Evolutionary conservation across 257 asterid genomes (phyloP).

Genomic region (Osmanthus fragrans): DNA sequence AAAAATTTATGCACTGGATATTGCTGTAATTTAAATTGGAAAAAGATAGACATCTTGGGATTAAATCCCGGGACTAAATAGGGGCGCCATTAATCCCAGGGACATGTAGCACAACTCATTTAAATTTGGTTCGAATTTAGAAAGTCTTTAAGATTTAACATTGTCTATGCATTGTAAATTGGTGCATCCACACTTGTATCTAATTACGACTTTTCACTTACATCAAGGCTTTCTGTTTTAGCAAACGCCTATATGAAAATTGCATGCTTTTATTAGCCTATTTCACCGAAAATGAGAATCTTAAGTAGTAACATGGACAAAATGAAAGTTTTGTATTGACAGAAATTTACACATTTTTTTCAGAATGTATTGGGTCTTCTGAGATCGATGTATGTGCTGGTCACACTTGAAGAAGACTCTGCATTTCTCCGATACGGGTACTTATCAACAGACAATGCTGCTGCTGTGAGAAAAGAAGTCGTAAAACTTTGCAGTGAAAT

Average conservation of each 20-base stretch:
- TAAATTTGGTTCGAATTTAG: neutral
- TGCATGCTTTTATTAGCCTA: neutral
- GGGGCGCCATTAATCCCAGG: too few species aligned
- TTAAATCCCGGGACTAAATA: too few species aligned
- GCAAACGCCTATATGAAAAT: neutral
- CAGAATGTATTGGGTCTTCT: slow-evolving; percentile 70
- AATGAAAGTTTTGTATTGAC: neutral
- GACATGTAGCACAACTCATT: too few species aligned
- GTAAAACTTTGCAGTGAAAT: slow-evolving; percentile 71
- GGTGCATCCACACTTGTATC: neutral
- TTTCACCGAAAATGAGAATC: neutral
- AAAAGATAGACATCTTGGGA: too few species aligned
- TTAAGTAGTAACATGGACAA: neutral
- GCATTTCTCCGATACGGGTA: slow-evolving; percentile 88
- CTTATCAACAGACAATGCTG: slow-evolving; percentile 60
- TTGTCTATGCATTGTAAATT: neutral
- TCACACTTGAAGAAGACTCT: slow-evolving; percentile 77
- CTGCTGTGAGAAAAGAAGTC: slow-evolving; percentile 71
- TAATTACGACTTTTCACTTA: neutral
- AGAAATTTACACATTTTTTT: slow-evolving; percentile 7
- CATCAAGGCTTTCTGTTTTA: neutral
- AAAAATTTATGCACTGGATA: neutral
- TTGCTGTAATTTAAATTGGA: too few species aligned
- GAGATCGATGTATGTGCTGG: slow-evolving; percentile 71
- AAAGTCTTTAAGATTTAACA: neutral